Evolutionary conservation across 2,329 filamentous ascomycete genomes (phyloP).

Genomic region (Aspergillus luchuensis): DNA sequence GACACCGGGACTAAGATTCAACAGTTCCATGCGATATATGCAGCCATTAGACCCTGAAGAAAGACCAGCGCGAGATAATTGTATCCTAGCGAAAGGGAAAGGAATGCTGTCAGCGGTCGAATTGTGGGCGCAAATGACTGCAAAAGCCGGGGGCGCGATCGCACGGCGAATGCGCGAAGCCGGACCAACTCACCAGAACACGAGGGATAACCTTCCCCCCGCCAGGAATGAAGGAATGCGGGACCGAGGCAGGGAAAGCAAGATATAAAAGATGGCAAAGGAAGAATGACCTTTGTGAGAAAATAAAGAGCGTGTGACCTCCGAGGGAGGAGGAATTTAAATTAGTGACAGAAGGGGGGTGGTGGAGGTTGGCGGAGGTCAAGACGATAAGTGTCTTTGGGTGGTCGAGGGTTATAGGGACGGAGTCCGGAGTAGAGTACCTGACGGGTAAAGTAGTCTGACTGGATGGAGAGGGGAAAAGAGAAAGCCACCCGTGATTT

Average conservation of each 20-base stretch:
- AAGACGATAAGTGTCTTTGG: neutral
- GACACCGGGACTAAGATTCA: neutral
- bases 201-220: conserved; percentile 14
- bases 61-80: neutral
- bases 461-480: neutral
- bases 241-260: neutral
- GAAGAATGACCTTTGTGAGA: neutral
- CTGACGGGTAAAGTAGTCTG: neutral
- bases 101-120: conserved; percentile 16
- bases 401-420: neutral
- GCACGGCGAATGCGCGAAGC: conserved; percentile 14
- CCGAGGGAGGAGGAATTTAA: conserved; percentile 5
- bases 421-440: neutral
- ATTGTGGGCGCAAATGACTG: conserved; percentile 12
- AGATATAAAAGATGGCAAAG: neutral
- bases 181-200: conserved; percentile 16
- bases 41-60: conserved; percentile 1
- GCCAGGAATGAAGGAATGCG: conserved; percentile 22
- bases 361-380: neutral
- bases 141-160: conserved; percentile 15
- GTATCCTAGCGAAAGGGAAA: neutral
- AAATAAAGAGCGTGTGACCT: conserved; percentile 14
- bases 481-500: neutral
- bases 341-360: neutral
- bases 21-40: conserved; percentile 7